These are phyloP conservation scores for Nannizziopsis arthrosporioides DNA, from an alignment of 2,329 filamentous ascomycete genomes.

Conservation along the genomic window DNA sequence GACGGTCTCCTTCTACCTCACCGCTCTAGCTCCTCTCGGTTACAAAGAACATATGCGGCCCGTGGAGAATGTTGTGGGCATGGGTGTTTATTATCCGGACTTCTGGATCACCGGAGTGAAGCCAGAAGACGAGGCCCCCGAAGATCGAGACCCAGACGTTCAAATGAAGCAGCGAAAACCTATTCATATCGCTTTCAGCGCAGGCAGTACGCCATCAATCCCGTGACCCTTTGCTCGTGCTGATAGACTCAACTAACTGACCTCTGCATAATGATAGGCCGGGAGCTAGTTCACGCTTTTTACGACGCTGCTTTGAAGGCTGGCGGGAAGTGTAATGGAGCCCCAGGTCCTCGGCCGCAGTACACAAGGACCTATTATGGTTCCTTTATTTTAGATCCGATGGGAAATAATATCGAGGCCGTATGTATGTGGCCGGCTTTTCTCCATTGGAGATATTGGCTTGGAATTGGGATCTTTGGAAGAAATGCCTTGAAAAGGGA, in stretches of 20 bases:
- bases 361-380: constrained; percentile 42
- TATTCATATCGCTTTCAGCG: constrained; percentile 21
- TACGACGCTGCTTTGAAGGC: constrained; percentile 34
- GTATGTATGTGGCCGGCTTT: constrained; percentile 23
- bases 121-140: background rate
- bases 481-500: background rate
- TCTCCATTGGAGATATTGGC: constrained; percentile 16
- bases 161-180: constrained; percentile 9
- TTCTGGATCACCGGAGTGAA: constrained; percentile 22
- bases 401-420: constrained; percentile 44
- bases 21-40: constrained; percentile 21
- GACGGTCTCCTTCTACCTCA: constrained; percentile 22
- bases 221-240: background rate
- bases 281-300: constrained; percentile 36
- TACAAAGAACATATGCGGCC: constrained; percentile 23
- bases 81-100: constrained; percentile 22
- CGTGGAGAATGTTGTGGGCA: constrained; percentile 19
- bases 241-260: background rate
- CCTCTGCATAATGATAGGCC: constrained; percentile 23
- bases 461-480: constrained; percentile 16
- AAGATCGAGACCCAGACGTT: constrained; percentile 5
- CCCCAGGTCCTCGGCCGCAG: constrained; percentile 35
- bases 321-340: constrained; percentile 41
- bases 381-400: constrained; percentile 41
- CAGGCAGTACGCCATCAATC: constrained; percentile 15